These are phyloP conservation scores for Dactylella cylindrospora DNA, from an alignment of 2,329 filamentous ascomycete genomes.

Conservation along the genomic window DNA sequence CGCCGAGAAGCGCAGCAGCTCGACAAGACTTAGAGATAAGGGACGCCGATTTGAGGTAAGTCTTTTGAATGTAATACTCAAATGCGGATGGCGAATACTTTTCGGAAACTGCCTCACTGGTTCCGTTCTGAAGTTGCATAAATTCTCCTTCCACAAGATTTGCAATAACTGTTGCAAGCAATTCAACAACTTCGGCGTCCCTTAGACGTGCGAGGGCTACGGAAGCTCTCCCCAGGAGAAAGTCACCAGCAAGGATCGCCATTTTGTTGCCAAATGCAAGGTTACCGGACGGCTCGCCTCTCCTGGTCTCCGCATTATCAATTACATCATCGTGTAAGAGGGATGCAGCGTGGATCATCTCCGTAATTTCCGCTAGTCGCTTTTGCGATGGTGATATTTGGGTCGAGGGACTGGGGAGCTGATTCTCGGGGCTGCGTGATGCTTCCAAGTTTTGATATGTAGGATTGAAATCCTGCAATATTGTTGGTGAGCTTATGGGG, in stretches of 20 bases:
- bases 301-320: slow-evolving; percentile 82
- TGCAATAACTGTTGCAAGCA: slow-evolving; percentile 92
- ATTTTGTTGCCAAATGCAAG: slow-evolving; percentile 98
- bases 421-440: slow-evolving; percentile 39
- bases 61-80: slow-evolving; percentile 94
- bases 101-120: slow-evolving; percentile 24
- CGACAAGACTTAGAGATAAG: slow-evolving; percentile 95
- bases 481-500: slow-evolving; percentile 62
- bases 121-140: slow-evolving; percentile 90
- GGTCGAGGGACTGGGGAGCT: slow-evolving; percentile 50
- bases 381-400: slow-evolving; percentile 83
- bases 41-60: slow-evolving; percentile 93
- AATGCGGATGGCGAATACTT: slow-evolving; percentile 73
- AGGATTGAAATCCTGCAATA: slow-evolving; percentile 82
- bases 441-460: slow-evolving; percentile 51
- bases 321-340: slow-evolving; percentile 98
- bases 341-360: slow-evolving; percentile 95
- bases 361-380: slow-evolving; percentile 90
- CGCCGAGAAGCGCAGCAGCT: slow-evolving; percentile 81
- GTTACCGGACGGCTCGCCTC: slow-evolving; percentile 84
- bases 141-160: slow-evolving; percentile 98
- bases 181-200: slow-evolving; percentile 90
- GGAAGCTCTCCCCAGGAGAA: slow-evolving; percentile 86
- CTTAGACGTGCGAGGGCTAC: slow-evolving; percentile 86
- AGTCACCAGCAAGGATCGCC: slow-evolving; percentile 97